Evolutionary conservation across 2,329 filamentous ascomycete species (phyloP).

Genomic region (Hypoxylon rubiginosum): DNA sequence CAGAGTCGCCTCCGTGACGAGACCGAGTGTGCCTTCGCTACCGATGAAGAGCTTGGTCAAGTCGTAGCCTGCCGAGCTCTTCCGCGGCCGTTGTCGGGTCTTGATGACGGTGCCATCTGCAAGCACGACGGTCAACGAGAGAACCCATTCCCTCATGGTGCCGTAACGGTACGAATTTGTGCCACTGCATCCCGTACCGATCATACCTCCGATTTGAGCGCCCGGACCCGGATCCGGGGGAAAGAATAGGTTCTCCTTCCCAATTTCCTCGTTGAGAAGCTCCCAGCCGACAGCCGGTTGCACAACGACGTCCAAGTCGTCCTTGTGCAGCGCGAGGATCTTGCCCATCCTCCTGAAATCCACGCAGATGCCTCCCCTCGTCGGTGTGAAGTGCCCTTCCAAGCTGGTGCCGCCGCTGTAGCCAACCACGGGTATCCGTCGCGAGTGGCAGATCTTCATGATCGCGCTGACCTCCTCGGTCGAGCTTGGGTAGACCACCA

Average conservation of each 20-base stretch:
- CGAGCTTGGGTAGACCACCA: conserved; percentile 78
- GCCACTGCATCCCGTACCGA: conserved; percentile 75
- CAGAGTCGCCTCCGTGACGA: conserved; percentile 83
- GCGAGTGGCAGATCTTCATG: conserved; percentile 80
- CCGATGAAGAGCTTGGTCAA: conserved; percentile 84
- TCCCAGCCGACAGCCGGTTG: conserved; percentile 86
- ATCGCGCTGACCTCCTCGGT: conserved; percentile 81
- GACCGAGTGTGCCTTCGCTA: conserved; percentile 83
- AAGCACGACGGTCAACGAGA: conserved; percentile 84
- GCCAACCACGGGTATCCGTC: conserved; percentile 79
- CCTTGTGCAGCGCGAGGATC: conserved; percentile 76
- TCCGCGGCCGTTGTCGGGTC: conserved; percentile 81
- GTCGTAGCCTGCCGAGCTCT: conserved; percentile 86
- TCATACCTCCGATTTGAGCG: conserved; percentile 87
- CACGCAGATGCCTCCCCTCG: conserved; percentile 79
- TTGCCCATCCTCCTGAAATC: conserved; percentile 82
- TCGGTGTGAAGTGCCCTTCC: conserved; percentile 82
- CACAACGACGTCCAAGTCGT: conserved; percentile 76
- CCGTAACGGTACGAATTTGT: conserved; percentile 89
- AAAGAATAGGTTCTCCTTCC: conserved; percentile 80
- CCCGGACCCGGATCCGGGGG: conserved; percentile 87
- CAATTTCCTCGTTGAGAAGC: conserved; percentile 77
- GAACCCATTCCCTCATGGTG: conserved; percentile 90
- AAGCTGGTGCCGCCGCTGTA: conserved; percentile 83
- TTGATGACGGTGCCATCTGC: conserved; percentile 86